Evolutionary conservation across 1,284 basidiomycete genomes (phyloP).

Genomic region (Cryptococcus sp.): DNA sequence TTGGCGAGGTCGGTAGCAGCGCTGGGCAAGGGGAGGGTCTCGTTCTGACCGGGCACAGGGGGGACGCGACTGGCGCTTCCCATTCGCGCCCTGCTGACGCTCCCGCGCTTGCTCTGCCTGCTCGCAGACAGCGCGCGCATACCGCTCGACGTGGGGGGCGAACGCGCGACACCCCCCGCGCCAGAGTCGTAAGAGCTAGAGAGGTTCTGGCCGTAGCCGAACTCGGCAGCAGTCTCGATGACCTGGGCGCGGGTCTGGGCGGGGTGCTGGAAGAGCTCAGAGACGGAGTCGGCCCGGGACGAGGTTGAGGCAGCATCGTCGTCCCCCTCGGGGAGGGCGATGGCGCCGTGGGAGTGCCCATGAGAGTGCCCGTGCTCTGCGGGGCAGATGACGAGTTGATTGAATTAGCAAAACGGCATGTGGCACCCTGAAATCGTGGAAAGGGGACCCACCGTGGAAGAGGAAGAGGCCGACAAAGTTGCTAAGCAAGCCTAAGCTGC

Average conservation of each 20-base stretch:
- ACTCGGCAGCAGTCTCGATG: conserved; percentile 80
- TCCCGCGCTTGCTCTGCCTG: conserved; percentile 19
- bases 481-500: conserved; percentile 80
- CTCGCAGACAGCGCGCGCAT: conserved; percentile 18
- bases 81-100: conserved; percentile 12
- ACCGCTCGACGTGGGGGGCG: conserved; percentile 21
- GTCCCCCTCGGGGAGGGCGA: conserved; percentile 30
- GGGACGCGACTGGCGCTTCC: conserved; percentile 14
- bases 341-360: conserved; percentile 29
- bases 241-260: conserved; percentile 83
- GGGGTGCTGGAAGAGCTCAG: conserved; percentile 61
- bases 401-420: too few relatives aligned
- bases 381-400: not conserved
- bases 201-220: conserved; percentile 52
- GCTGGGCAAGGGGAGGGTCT: conserved; percentile 19
- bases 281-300: conserved; percentile 40
- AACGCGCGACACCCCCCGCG: conserved; percentile 17
- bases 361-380: conserved; percentile 71
- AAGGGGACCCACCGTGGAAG: conserved; percentile 73
- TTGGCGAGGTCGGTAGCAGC: not conserved
- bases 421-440: not conserved
- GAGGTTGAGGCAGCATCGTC: conserved; percentile 13
- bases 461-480: conserved; percentile 92
- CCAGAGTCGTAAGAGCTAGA: conserved; percentile 9
- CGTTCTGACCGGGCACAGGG: conserved; percentile 32